Evolutionary conservation across 2,329 filamentous ascomycete species (phyloP), one percentile per base, ranked within the genome.

Genomic region (Fusarium falciforme): DNA sequence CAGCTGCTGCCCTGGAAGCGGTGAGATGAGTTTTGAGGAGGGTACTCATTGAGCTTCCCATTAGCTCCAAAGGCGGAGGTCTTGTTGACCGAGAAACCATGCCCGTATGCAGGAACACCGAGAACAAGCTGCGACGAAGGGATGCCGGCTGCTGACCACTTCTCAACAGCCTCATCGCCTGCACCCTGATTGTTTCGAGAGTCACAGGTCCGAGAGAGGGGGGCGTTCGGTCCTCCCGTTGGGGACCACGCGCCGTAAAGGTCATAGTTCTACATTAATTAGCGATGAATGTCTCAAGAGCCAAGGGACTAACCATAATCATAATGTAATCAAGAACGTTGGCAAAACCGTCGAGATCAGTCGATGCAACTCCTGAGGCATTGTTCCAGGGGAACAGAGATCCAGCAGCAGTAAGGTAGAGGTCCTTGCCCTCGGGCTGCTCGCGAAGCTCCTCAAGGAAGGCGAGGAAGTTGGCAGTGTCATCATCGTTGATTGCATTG

Each of bases 1-100:
- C 74, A 76, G 54, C 70, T 75, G 38, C 74, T 73, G 2, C 74
- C 74, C 22, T 77, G 74, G 65, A 77, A 77, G 27, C 74, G 74
- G 1, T 75, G 59, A 11, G 70, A 62, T 2, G 70, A 58, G 70
- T 76, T 76, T 4, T 76, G 74, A 0, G 52, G 55, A 12, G 74
- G 74, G 36, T 73, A 76, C 0, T 66, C 47, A 20, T 64, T 63
- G 6, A 76, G 74, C 35, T 60, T 64, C 27, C 61, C 47, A 16
- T 62, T n/a, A 3, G 31, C 14, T 4, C 52, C 61, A 7, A 68
- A 72, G 0, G 74, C 74, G 0, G 49, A 58, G 6, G 70, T 72
- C 0, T 36, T 27, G 59, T 73, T 77, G 66, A 76, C 65, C 1
- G 68, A 73, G 64, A 76, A 76, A 1, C 74, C 74, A 20, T 74